Conservation (phyloP, 2,329 filamentous ascomycete species). For the Hypoxylon sp. region DNA sequence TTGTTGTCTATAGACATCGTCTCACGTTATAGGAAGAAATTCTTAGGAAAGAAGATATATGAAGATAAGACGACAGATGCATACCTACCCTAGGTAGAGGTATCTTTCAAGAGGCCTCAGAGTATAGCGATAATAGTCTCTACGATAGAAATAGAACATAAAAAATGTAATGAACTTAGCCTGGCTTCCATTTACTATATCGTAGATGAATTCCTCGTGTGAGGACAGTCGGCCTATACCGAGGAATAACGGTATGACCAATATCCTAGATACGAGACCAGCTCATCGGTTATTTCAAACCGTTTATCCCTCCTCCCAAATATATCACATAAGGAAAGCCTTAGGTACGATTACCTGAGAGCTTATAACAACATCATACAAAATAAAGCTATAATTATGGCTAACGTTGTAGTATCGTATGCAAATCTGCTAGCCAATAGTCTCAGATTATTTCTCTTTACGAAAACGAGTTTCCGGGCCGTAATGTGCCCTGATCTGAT, state of each 20-base stretch:
- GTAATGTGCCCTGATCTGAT: conserved; percentile 6
- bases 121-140: not conserved
- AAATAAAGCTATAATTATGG: not conserved
- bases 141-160: not conserved
- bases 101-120: not conserved
- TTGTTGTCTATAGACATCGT: conserved; percentile 2
- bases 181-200: not conserved
- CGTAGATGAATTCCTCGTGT: not conserved
- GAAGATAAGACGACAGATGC: not conserved
- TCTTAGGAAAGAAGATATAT: not conserved
- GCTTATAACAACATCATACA: conserved; percentile 4
- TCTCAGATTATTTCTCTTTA: conserved; percentile 10
- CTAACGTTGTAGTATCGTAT: conserved; percentile 1
- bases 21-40: not conserved
- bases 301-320: not conserved
- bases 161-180: not conserved
- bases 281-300: conserved; percentile 8
- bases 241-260: conserved; percentile 1
- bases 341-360: not conserved
- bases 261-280: conserved; percentile 6
- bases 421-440: not conserved
- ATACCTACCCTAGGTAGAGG: not conserved
- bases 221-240: not conserved
- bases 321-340: not conserved
- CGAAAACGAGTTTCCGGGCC: conserved; percentile 5